phyloP scores from a whole-genome alignment of 192 early-diverging fungal species.

The Geosiphon pyriformis region DNA sequence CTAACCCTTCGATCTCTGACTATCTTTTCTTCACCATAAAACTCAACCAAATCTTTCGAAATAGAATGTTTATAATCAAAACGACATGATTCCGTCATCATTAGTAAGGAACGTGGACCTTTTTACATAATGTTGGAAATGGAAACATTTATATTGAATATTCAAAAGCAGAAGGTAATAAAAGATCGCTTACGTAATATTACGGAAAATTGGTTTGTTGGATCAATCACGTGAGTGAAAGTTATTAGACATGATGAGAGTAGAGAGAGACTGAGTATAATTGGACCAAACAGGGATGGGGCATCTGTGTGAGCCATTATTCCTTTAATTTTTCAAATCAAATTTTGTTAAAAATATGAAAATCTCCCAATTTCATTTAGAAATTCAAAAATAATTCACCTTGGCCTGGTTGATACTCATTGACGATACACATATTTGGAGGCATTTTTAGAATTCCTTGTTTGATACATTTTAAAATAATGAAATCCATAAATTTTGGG shows the following conservation, averaged over 20 bases:
- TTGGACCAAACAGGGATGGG: constrained; percentile 55
- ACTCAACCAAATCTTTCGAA: constrained; percentile 53
- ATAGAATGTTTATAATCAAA: constrained; percentile 63
- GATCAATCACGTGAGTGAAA: constrained; percentile 40
- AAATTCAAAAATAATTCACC: constrained; percentile 32
- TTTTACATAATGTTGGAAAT: constrained; percentile 12
- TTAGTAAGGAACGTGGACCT: constrained; percentile 55
- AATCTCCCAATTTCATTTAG: neutral
- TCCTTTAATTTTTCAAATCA: neutral
- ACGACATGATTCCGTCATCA: constrained; percentile 48
- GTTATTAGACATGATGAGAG: constrained; percentile 61
- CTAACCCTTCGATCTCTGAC: constrained; percentile 57
- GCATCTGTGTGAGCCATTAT: constrained; percentile 49
- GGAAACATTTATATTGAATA: neutral
- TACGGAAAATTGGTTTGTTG: constrained; percentile 26
- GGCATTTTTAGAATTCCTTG: constrained; percentile 32
- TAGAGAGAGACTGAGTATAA: constrained; percentile 55
- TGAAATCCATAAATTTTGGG: constrained; percentile 40
- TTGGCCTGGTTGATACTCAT: constrained; percentile 65
- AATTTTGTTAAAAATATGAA: neutral
- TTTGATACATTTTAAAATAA: constrained; percentile 41
- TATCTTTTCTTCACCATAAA: constrained; percentile 36
- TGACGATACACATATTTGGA: constrained; percentile 54
- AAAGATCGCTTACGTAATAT: constrained; percentile 35
- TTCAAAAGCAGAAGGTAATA: neutral